Conservation (phyloP, 2,329 filamentous ascomycete species). For the Exophiala sideris region DNA sequence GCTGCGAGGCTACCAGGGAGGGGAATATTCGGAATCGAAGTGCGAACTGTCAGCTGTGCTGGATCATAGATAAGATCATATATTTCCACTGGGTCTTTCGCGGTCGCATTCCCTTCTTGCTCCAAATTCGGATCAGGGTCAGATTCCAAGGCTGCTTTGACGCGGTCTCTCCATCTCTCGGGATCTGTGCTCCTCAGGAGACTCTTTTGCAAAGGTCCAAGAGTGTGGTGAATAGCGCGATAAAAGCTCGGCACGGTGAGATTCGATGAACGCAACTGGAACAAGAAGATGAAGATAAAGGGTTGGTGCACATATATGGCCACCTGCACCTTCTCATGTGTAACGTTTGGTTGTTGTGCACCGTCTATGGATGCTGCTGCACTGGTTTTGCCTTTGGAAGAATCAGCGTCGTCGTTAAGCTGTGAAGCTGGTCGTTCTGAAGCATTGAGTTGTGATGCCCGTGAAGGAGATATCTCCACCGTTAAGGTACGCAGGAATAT, state of each 20-base stretch:
- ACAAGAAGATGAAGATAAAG: constrained; percentile 52
- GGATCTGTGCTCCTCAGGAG: constrained; percentile 47
- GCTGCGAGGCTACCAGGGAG: constrained; percentile 42
- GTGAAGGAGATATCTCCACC: constrained; percentile 31
- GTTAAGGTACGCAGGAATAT: constrained; percentile 38
- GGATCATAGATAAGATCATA: constrained; percentile 63
- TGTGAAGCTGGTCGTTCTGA: neutral
- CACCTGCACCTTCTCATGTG: constrained; percentile 25
- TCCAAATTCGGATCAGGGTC: neutral
- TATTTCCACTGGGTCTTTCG: constrained; percentile 34
- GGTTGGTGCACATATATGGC: constrained; percentile 40
- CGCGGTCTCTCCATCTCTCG: constrained; percentile 38
- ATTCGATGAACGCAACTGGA: constrained; percentile 41
- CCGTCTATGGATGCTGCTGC: constrained; percentile 24
- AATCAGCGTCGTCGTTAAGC: neutral
- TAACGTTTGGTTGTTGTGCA: constrained; percentile 12
- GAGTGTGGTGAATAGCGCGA: constrained; percentile 47
- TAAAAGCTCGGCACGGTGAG: constrained; percentile 45
- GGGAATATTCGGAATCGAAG: constrained; percentile 63
- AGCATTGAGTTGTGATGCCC: constrained; percentile 2
- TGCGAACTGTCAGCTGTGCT: constrained; percentile 55
- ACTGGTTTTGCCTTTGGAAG: constrained; percentile 19
- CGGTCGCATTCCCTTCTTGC: neutral
- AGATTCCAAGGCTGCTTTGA: constrained; percentile 24
- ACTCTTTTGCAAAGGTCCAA: constrained; percentile 47